Base-by-base conservation (phyloP, 2,329 filamentous ascomycete genomes). In the Diaporthe destruens region DNA sequence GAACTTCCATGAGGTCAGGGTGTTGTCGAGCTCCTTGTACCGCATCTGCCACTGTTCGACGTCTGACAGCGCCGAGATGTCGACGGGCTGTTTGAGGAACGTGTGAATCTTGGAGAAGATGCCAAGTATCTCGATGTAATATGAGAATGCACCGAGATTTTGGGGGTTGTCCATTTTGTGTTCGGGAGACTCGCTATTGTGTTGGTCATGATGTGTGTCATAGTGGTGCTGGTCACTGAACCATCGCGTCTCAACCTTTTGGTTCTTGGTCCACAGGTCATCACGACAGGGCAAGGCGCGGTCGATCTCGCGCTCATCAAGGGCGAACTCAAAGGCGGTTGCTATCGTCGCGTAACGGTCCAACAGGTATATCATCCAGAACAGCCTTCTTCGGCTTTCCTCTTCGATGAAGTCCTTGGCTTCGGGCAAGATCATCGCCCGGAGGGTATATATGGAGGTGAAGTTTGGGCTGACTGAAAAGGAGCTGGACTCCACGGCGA, bases 281-380 rank as follows among this genome's bases (percentile, higher is more conserved):
- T 98, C 94, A 54, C 94, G 91, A 78, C 95, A 98, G 1, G 95
- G 95, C 9, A 98, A 84, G 65, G 90, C 93, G 32, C 95, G 90
- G 79, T 98, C 95, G 56, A 98, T 96, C 78, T 98, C 95, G 79
- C 92, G 94, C 78, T 98, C 94, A 76, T 96, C 92, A 23, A 98
- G 84, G 0, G 94, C 94, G 80, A 98, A 97, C 77, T 98, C 94
- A 77, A 98, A 98, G 0, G 95, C 94, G 0, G 95, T 98, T 0
- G 94, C 92, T 71, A 98, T 92, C 0, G 95, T 98, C 0, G 94
- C 94, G 79, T 97, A 98, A 65, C 95, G 89, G 80, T 98, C 95
- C 7, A 98, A 87, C 16, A 98, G 84, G 79, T 97, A 98, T 14
- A 97, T 91, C 91, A 97, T 96, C 95, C 95, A 98, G 81, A 98